Conservation (phyloP, 495 filamentous ascomycete species). For the Cercophora scortea region DNA sequence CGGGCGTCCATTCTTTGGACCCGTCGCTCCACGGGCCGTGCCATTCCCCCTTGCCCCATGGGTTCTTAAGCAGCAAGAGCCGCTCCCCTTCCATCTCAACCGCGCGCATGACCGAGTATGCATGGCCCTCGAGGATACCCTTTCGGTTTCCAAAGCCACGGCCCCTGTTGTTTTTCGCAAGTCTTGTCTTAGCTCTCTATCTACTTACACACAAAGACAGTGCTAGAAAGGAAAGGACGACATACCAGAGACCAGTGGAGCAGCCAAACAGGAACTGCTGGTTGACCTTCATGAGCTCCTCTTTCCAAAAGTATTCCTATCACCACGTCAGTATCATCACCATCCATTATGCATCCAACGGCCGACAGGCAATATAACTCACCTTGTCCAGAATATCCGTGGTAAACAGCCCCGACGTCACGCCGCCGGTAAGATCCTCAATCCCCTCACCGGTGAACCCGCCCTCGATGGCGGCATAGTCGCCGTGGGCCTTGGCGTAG, state of each 20-base stretch:
- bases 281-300: conserved; percentile 80
- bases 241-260: conserved; percentile 48
- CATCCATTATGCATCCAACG: no score
- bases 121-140: conserved; percentile 75
- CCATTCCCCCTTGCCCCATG: conserved; percentile 85
- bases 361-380: not conserved
- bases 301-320: conserved; percentile 74
- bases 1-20: conserved; percentile 83
- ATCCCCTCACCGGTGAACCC: conserved; percentile 84
- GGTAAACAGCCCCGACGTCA: conserved; percentile 72
- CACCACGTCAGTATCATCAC: not conserved
- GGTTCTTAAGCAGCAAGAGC: conserved; percentile 74
- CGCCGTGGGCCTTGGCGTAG: conserved; percentile 91
- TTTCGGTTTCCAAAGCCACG: conserved; percentile 53
- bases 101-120: conserved; percentile 83
- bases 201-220: no score
- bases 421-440: conserved; percentile 88
- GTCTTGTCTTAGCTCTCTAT: no score
- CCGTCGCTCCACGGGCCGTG: conserved; percentile 79
- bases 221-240: no score
- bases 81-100: conserved; percentile 67
- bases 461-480: conserved; percentile 75
- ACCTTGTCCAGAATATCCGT: conserved; percentile 75
- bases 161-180: conserved; percentile 27
- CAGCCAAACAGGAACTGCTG: conserved; percentile 84